Evolutionary conservation across 495 filamentous ascomycete genomes (phyloP).

Genomic region (Penicillium argentinense): DNA sequence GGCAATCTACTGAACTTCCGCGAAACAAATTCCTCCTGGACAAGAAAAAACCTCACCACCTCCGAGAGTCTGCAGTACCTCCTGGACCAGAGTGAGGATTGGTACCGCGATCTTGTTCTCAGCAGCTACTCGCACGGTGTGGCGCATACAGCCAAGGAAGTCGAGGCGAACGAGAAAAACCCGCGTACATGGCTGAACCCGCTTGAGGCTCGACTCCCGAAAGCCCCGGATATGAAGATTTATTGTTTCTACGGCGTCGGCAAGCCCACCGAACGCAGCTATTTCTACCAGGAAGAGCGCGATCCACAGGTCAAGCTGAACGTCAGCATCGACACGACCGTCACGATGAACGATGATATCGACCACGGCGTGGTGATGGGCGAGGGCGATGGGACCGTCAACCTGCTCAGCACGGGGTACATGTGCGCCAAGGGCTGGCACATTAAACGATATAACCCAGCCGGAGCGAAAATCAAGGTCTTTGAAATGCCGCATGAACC

Average conservation of each 20-base stretch:
- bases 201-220: conserved; percentile 82
- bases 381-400: conserved; percentile 95
- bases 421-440: conserved; percentile 95
- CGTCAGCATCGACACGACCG: conserved; percentile 88
- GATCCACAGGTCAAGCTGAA: conserved; percentile 66
- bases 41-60: conserved; percentile 75
- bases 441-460: conserved; percentile 91
- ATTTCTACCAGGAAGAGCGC: conserved; percentile 80
- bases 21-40: conserved; percentile 61
- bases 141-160: conserved; percentile 75
- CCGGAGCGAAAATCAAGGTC: conserved; percentile 73
- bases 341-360: conserved; percentile 59
- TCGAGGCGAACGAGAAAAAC: conserved; percentile 82
- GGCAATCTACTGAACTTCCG: conserved; percentile 87
- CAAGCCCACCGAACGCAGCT: conserved; percentile 87
- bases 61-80: conserved; percentile 75
- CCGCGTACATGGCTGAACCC: conserved; percentile 92
- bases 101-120: conserved; percentile 75
- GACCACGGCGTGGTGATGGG: conserved; percentile 91
- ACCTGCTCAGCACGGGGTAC: conserved; percentile 82
- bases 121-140: conserved; percentile 84
- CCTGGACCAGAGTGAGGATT: conserved; percentile 71
- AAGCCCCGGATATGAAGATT: conserved; percentile 89
- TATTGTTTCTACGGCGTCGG: conserved; percentile 97
- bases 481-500: conserved; percentile 97